Conservation (phyloP, 768 basidiomycete species). For the Tylopilus plumbeoviolaceoides region DNA sequence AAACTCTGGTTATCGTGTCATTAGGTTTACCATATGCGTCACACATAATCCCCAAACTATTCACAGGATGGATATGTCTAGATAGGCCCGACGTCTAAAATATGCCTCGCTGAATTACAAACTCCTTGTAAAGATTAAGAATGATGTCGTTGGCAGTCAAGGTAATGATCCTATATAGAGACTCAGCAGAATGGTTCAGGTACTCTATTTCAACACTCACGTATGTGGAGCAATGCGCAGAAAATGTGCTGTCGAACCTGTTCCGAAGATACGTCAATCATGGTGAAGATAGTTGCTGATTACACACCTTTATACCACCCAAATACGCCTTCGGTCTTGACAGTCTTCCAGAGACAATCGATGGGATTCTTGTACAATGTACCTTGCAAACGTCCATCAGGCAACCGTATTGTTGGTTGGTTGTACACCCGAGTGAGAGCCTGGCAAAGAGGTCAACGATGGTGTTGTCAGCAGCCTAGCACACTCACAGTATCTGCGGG, state of each 20-base stretch:
- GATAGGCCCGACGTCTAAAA: constrained; percentile 5
- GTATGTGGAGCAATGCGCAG: constrained; percentile 90
- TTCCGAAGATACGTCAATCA: neutral
- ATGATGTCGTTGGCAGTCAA: constrained; percentile 85
- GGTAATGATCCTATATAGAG: constrained; percentile 68
- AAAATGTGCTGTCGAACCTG: constrained; percentile 92
- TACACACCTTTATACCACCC: constrained; percentile 90
- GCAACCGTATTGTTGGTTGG: constrained; percentile 73
- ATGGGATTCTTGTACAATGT: constrained; percentile 87
- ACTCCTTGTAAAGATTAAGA: constrained; percentile 58
- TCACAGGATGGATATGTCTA: neutral
- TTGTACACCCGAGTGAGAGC: constrained; percentile 95
- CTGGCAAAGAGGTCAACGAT: constrained; percentile 18
- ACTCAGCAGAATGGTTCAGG: constrained; percentile 1
- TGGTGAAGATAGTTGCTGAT: neutral
- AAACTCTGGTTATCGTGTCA: too few relatives aligned
- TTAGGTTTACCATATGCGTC: too few relatives aligned
- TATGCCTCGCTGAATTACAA: constrained; percentile 8
- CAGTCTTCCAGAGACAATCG: constrained; percentile 96
- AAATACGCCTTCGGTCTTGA: constrained; percentile 79
- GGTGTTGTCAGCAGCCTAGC: constrained; percentile 1
- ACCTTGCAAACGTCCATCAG: constrained; percentile 70
- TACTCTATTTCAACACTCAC: constrained; percentile 39
- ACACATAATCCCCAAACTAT: neutral
- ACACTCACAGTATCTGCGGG: constrained; percentile 80